Evolutionary conservation across 2,329 filamentous ascomycete genomes (phyloP), one percentile per base, ranked within the genome.

Genomic region (Cladophialophora exuberans): DNA sequence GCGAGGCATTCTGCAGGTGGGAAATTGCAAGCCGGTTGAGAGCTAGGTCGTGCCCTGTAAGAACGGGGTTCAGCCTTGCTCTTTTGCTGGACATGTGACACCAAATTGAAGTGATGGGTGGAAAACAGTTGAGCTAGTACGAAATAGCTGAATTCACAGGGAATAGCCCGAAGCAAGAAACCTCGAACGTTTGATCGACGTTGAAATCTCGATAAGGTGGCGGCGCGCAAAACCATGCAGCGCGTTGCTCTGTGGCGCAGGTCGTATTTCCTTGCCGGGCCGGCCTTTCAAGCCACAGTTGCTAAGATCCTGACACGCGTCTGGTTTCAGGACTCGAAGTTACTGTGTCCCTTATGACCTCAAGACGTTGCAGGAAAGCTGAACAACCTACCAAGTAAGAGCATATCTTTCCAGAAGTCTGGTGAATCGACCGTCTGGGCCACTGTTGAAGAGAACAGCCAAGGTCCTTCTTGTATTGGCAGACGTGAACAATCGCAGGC

Each of bases 61-160:
- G 30, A 41, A 38, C 44, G 35, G 28, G 46, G 46, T 46, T 42
- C 47, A 55, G 52, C 52, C 52, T 39, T 55, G 52, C 22, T 48
- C 31, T 33, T 44, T 39, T 44, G 30, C 31, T 48, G 31, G 44
- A 25, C 25, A 35, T 17, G 7, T 33, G 13, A 33, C 6, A 36
- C 20, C 17, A 17, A 17, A 17, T 22, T n/a, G n/a, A n/a, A n/a
- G n/a, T n/a, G n/a, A n/a, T n/a, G n/a, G n/a, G n/a, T n/a, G n/a
- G n/a, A n/a, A n/a, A n/a, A n/a, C n/a, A n/a, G n/a, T n/a, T n/a
- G n/a, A n/a, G n/a, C n/a, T 13, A 26, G 11, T 22, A 9, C 1
- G n/a, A 4, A 25, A 22, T 25, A 15, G 13, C 11, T n/a, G 20
- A 47, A 26, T 25, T 22, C 6, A 28, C 10, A 10, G 31, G 20